Evolutionary conservation across 2,329 filamentous ascomycete genomes (phyloP).

Genomic region (Aspergillus ochraceoroseus): DNA sequence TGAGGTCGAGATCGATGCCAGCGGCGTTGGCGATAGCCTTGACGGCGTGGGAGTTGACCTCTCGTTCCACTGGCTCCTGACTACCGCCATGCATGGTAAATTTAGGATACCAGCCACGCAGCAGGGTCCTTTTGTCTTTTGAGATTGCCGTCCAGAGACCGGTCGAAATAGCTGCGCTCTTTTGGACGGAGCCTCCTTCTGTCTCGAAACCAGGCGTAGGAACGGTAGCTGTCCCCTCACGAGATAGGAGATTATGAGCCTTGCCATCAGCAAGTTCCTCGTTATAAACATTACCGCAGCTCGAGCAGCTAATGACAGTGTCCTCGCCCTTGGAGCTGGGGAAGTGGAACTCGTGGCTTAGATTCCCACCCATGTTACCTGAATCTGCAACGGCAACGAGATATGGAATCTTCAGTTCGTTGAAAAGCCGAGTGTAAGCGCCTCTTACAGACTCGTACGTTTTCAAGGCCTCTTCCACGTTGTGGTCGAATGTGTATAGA

Average conservation of each 20-base stretch:
- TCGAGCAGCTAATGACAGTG: constrained; percentile 67
- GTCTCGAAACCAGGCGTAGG: constrained; percentile 25
- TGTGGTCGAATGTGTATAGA: constrained; percentile 87
- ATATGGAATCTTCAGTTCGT: constrained; percentile 77
- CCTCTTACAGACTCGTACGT: constrained; percentile 72
- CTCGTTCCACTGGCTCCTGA: constrained; percentile 33
- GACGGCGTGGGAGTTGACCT: constrained; percentile 59
- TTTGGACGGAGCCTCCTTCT: constrained; percentile 18
- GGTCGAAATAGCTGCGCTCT: constrained; percentile 32
- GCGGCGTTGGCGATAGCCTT: constrained; percentile 51
- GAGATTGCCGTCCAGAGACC: constrained; percentile 41
- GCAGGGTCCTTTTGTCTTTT: constrained; percentile 59
- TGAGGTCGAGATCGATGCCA: constrained; percentile 64
- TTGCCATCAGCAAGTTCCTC: constrained; percentile 68
- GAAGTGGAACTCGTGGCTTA: constrained; percentile 95
- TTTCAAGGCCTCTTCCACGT: constrained; percentile 60
- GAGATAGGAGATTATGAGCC: constrained; percentile 17
- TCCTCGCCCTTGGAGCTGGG: constrained; percentile 78
- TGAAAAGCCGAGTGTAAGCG: constrained; percentile 72
- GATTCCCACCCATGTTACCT: constrained; percentile 87
- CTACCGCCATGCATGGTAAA: constrained; percentile 31
- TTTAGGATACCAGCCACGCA: constrained; percentile 65
- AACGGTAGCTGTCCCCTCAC: constrained; percentile 2
- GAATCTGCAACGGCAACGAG: constrained; percentile 84
- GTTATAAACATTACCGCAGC: constrained; percentile 74